Conservation (phyloP, 345 rosid genomes). For the Eucalyptus cloeziana region DNA sequence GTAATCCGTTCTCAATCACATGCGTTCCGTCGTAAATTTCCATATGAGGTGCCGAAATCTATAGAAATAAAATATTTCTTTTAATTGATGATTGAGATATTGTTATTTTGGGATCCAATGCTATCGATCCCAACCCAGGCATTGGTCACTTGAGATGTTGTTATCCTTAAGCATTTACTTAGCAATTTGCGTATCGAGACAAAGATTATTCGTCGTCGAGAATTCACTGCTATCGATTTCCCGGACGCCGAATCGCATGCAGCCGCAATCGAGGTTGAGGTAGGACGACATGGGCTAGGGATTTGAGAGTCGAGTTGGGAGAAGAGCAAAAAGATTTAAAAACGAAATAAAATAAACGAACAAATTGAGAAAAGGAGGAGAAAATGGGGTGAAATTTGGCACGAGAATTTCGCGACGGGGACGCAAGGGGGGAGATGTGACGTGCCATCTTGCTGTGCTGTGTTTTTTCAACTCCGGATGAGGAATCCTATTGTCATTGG, state of each 20-base stretch:
- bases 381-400: not conserved
- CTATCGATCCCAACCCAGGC: not conserved
- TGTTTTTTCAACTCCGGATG: not conserved
- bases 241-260: not conserved
- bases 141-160: not conserved
- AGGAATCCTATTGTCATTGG: not conserved
- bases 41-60: rapidly evolving
- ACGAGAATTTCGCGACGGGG: not conserved
- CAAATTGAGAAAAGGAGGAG: not conserved
- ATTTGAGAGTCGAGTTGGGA: not conserved
- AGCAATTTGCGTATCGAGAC: not conserved
- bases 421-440: not conserved
- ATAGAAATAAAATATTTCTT: too few relatives aligned
- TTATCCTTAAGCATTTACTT: not conserved
- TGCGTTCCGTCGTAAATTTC: too few relatives aligned
- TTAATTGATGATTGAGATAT: not conserved
- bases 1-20: not conserved
- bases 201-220: rapidly evolving
- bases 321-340: not conserved
- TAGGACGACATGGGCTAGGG: not conserved
- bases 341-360: too few relatives aligned
- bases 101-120: not conserved
- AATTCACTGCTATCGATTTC: not conserved
- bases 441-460: not conserved
- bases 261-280: not conserved